A percentile compares a stretch with the other conserved stretches of the same genome.
Conservation (phyloP, 305 asterid genomes). For the Coffea humblotiana region DNA sequence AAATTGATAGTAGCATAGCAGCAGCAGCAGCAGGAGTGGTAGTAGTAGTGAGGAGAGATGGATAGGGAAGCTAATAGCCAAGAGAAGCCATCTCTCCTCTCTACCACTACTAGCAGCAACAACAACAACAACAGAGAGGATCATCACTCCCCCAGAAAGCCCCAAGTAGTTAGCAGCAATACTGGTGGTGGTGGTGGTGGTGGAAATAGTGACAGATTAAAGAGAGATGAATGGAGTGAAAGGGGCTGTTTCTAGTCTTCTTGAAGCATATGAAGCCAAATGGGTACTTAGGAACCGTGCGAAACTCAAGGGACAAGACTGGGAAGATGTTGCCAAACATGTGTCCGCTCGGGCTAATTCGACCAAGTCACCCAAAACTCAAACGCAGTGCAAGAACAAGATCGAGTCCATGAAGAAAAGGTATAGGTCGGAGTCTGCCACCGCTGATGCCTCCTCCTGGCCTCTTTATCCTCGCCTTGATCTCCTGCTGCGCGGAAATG, state of each 20-base stretch:
- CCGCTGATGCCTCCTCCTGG: constrained; percentile 65
- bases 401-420: constrained; percentile 93
- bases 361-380: constrained; percentile 62
- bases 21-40: constrained; percentile 12
- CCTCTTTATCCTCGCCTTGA: constrained; percentile 80
- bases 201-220: constrained; percentile 43
- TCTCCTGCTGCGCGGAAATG: constrained; percentile 68
- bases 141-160: constrained; percentile 39
- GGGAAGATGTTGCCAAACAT: constrained; percentile 80
- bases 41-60: constrained; percentile 38
- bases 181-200: constrained; percentile 10
- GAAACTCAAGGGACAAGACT: constrained; percentile 84
- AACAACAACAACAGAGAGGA: constrained; percentile 24
- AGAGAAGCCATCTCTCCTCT: constrained; percentile 45
- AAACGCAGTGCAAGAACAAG: constrained; percentile 88
- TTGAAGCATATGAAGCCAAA: constrained; percentile 75
- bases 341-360: constrained; percentile 50
- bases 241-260: constrained; percentile 72
- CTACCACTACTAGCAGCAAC: constrained; percentile 19
- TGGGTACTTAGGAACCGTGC: constrained; percentile 83
- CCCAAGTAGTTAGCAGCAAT: not conserved
- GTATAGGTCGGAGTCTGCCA: constrained; percentile 75
- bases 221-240: constrained; percentile 93
- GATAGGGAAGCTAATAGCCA: constrained; percentile 39
- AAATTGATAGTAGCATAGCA: constrained; percentile 15